Evolutionary conservation across 148 eudicot species (phyloP), one percentile per base, ranked within the genome.

Genomic region (Vaccinium darrowii): DNA sequence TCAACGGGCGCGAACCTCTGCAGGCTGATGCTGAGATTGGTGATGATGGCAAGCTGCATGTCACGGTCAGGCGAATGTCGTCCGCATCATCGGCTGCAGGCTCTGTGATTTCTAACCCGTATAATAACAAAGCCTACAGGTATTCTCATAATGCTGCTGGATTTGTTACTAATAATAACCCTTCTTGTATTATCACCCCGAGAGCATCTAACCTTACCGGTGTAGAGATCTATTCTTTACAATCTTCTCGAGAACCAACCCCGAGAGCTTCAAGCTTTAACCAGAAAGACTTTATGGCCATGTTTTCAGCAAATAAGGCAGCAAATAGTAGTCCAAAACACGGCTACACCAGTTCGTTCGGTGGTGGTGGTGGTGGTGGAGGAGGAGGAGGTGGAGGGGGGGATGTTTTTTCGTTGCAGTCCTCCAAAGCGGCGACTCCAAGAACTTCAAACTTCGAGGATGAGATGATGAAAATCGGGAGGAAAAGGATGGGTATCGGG

Each of bases 1-100:
- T 97, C 21, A 94, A 97, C 63, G 98, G 98, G 0, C 88, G 98
- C 2, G 98, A 97, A 82, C 95, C 98, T 13, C 62, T 87, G 19
- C 94, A 97, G 88, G 91, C 98, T 5, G 98, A 95, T 54, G 98
- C 98, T 4, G 98, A 97, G 88, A 93, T 97, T 13, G 99, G 99
- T 0, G 96, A 92, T 0, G 99, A 97, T 39, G 98, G 99, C 1
- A 97, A 94, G 87, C 87, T 97, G 4, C 98, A 97, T 62, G 98
- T 97, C 39, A 94, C 94, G 14, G 98, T 97, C 1, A 77, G 94
- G 50, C 76, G 98, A 67, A 93, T 97, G 0, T 87, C 98, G 0
- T 86, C 77, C 1, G 18, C 50, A 0, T 39, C 77, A 0, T 73
- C 77, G 3, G 50, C 39, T 1, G 77, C 74, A 36, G 50, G 92